A percentile compares a stretch with the other conserved stretches of the same genome.
These are phyloP conservation scores for Pseudogymnoascus sp. DNA, from an alignment of 2,329 filamentous ascomycete genomes.

Conservation along the genomic window DNA sequence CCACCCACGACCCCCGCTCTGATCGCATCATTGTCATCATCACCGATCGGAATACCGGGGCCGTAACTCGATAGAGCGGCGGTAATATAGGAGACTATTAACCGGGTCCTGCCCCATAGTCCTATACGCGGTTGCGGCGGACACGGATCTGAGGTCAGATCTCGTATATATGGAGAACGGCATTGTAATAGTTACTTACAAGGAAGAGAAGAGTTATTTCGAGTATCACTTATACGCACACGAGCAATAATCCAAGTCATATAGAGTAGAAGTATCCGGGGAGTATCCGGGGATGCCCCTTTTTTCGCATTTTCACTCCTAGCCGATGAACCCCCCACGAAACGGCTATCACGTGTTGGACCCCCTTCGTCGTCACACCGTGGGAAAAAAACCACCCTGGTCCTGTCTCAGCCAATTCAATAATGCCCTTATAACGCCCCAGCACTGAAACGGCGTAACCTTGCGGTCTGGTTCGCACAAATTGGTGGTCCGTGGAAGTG, in stretches of 20 bases:
- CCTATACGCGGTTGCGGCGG: neutral
- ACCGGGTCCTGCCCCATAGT: neutral
- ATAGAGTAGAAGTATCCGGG: neutral
- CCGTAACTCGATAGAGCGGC: neutral
- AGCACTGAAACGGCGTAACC: neutral
- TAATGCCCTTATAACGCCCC: neutral
- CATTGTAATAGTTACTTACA: neutral
- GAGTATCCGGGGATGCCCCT: neutral
- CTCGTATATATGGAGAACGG: neutral
- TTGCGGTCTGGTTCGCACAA: neutral
- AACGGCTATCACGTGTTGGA: neutral
- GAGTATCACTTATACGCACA: neutral
- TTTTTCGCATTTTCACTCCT: neutral
- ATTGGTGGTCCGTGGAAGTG: neutral
- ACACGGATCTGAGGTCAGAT: slow-evolving; percentile 1
- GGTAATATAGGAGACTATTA: neutral
- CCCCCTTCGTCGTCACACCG: neutral
- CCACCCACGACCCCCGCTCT: neutral
- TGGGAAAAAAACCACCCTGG: neutral
- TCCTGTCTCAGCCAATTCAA: neutral
- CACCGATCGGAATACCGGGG: neutral
- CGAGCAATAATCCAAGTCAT: neutral
- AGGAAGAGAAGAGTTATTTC: slow-evolving; percentile 1
- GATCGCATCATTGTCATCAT: slow-evolving; percentile 1
- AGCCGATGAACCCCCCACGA: neutral